A percentile compares a stretch with the other conserved stretches of the same genome.
Evolutionary conservation across 345 rosid species (phyloP).

Genomic region (Pistacia atlantica): DNA sequence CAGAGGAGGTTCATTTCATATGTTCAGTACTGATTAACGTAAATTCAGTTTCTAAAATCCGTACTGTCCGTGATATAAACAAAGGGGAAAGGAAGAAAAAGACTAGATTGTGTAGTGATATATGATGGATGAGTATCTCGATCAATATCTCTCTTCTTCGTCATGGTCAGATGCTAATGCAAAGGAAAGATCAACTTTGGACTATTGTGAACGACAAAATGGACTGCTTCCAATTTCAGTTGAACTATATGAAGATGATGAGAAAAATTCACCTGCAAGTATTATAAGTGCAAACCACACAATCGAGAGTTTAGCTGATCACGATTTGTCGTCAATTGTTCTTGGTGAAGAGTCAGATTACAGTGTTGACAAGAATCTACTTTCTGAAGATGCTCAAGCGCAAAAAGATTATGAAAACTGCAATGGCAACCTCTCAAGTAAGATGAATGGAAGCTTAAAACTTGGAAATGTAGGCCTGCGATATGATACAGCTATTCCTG

Average conservation of each 20-base stretch:
- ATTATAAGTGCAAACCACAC: conserved; percentile 25
- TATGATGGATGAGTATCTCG: conserved; percentile 46
- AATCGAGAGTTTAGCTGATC: conserved; percentile 27
- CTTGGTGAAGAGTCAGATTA: conserved; percentile 29
- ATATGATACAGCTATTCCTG: conserved; percentile 17
- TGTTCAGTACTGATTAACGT: neutral
- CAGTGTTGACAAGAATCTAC: conserved; percentile 22
- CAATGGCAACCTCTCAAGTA: conserved; percentile 16
- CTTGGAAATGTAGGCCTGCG: conserved; percentile 28
- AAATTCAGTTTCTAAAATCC: neutral
- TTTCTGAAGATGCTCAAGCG: conserved; percentile 20
- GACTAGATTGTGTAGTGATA: neutral
- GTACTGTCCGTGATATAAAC: neutral
- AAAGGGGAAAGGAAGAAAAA: neutral
- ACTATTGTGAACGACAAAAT: conserved; percentile 26
- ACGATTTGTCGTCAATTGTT: conserved; percentile 26
- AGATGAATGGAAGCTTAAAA: conserved; percentile 26
- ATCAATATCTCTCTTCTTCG: conserved; percentile 33
- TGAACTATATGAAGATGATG: conserved; percentile 23
- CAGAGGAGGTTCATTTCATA: neutral
- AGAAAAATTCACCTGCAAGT: conserved; percentile 22
- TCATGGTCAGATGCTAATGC: conserved; percentile 32
- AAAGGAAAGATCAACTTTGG: conserved; percentile 37
- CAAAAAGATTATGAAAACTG: conserved; percentile 22
- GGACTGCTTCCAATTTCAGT: conserved; percentile 22